Evolutionary conservation across 805 yeast species (phyloP).

Genomic region (Candida qinlingensis): DNA sequence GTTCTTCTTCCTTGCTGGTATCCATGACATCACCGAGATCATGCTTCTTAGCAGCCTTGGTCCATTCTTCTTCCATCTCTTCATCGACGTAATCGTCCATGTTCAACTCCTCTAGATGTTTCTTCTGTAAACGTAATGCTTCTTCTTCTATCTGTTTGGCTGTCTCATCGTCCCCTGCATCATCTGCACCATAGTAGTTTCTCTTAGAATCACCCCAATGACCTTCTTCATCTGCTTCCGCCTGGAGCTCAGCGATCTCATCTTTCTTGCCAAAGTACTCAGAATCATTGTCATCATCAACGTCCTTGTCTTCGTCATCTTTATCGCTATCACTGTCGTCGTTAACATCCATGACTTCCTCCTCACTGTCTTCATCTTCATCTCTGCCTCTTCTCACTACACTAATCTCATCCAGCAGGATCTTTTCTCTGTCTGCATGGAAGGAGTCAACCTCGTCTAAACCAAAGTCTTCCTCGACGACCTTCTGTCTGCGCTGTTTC

Average conservation of each 20-base stretch:
- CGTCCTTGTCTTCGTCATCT: constrained; percentile 25
- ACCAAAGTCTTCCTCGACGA: constrained; percentile 36
- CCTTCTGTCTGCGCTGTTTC: constrained; percentile 5
- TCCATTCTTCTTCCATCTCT: constrained; percentile 78
- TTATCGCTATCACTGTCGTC: constrained; percentile 40
- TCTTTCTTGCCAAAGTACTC: constrained; percentile 28
- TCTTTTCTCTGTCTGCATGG: constrained; percentile 52
- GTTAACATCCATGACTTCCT: constrained; percentile 33
- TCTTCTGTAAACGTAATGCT: constrained; percentile 80
- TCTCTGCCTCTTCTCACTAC: constrained; percentile 28
- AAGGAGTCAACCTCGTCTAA: constrained; percentile 67
- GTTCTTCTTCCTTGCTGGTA: constrained; percentile 11
- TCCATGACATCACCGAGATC: constrained; percentile 30
- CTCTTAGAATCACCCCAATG: constrained; percentile 42
- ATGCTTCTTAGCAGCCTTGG: constrained; percentile 47
- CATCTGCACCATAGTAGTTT: constrained; percentile 51
- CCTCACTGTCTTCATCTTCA: constrained; percentile 45
- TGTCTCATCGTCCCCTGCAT: constrained; percentile 57
- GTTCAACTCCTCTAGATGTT: constrained; percentile 67
- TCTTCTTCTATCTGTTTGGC: constrained; percentile 79
- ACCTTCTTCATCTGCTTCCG: constrained; percentile 34
- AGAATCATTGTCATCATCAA: constrained; percentile 26
- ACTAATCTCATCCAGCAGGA: constrained; percentile 49
- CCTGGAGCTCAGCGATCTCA: constrained; percentile 21
- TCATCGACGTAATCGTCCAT: constrained; percentile 77